Base-by-base conservation (phyloP, 495 filamentous ascomycete genomes). In the Aspergillus nidulans region DNA sequence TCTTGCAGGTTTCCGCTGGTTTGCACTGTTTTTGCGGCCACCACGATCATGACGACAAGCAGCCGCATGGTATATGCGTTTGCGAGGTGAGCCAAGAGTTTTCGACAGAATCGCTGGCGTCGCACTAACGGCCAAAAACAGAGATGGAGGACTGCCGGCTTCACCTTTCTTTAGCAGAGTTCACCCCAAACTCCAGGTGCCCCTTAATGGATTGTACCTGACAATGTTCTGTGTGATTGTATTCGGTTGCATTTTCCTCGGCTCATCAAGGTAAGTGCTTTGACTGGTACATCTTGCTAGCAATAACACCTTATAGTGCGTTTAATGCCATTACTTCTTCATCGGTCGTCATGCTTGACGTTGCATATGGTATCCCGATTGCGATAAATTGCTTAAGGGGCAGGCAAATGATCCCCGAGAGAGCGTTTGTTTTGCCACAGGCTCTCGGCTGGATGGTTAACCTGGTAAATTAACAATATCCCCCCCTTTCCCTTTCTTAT, bases 41-140 rank as follows among this genome's bases (percentile, higher is more conserved):
- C 77, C 2, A 82, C 78, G 13, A 84, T 91, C 59, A 87, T 89
- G 85, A 88, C 87, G 3, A 90, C 88, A 9, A 84, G 81, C 48
- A 86, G 80, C 55, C 83, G 88, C 12, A 90, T 91, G 85, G 81
- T 83, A 25, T 91, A 86, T 55, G 87, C 88, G 1, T 92, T 92
- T 58, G 83, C 82, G 24, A 80, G 74, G 67, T 72, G 66, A 32
- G 55, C 49, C 7, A 23, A 1, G 8, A 1, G 32, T n/a, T 43
- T 7, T 46, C 6, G 5, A 3, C 34, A 1, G 16, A 46, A 39
- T 52, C n/a, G 19, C 7, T 40, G 38, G 16, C 36, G 1, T 19
- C 15, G 46, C 59, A 41, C 57, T 68, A 30, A 66, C 19, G 32
- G 36, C 18, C 19, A 36, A 19, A 3, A 41, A 38, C 43, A 76